Evolutionary conservation across 2,329 filamentous ascomycete species (phyloP).

Genomic region (Penicillium sp.): DNA sequence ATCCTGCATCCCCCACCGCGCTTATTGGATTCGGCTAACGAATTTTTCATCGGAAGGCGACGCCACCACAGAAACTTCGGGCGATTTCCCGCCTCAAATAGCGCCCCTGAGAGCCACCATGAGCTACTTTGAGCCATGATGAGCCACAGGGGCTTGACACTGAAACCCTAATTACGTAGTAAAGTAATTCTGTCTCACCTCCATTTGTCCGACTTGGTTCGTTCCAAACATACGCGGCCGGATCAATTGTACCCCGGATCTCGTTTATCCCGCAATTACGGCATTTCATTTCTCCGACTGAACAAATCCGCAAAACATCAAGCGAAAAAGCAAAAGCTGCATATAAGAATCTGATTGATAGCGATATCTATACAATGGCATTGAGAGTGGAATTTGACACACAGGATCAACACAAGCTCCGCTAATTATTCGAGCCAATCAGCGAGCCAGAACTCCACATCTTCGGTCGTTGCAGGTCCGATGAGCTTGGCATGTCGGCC

Average conservation of each 20-base stretch:
- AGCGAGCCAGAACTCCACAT: neutral
- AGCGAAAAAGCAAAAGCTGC: neutral
- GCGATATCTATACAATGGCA: neutral
- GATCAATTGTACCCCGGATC: neutral
- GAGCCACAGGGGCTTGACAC: too few relatives aligned
- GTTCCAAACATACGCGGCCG: neutral
- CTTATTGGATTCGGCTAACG: neutral
- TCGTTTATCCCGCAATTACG: neutral
- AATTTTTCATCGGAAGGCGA: neutral
- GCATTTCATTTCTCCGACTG: neutral
- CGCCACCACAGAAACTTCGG: neutral
- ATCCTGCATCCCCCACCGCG: neutral
- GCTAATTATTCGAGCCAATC: neutral
- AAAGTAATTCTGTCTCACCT: neutral
- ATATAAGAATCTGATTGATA: neutral
- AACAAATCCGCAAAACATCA: neutral
- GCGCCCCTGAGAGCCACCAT: neutral
- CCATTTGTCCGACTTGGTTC: neutral
- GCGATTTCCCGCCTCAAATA: neutral
- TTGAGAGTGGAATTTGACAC: neutral
- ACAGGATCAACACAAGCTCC: neutral
- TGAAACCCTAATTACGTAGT: neutral
- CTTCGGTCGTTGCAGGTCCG: slow-evolving; percentile 1
- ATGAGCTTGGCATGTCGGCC: slow-evolving; percentile 15
- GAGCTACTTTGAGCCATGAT: neutral